phyloP scores from a whole-genome alignment of 192 early-diverging fungal genomes.

The Oehlia diaphana region DNA sequence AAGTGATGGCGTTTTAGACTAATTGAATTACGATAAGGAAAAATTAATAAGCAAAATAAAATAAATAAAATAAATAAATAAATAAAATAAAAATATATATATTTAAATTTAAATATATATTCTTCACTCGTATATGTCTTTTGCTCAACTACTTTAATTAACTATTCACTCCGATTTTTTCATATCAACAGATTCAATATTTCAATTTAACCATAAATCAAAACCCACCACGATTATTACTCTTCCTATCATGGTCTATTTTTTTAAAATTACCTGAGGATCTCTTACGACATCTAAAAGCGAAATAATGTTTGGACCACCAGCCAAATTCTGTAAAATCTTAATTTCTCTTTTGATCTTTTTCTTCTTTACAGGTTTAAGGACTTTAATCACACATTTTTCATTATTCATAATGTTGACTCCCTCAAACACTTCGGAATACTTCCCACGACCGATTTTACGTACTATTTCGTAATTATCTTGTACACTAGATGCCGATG shows the following conservation, averaged over 20 bases:
- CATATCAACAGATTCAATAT: neutral
- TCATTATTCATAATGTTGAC: slow-evolving; percentile 82
- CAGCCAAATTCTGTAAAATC: slow-evolving; percentile 95
- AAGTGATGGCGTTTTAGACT: slow-evolving; percentile 95
- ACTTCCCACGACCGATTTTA: slow-evolving; percentile 98
- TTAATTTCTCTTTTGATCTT: slow-evolving; percentile 99
- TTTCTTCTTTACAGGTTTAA: slow-evolving; percentile 99
- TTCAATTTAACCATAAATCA: neutral
- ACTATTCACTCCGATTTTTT: neutral
- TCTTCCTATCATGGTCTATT: neutral
- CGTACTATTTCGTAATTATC: slow-evolving; percentile 98
- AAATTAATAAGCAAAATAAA: neutral
- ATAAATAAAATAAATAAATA: too few species aligned
- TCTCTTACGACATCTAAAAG: slow-evolving; percentile 95
- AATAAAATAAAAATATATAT: neutral
- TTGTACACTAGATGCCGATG: slow-evolving; percentile 60
- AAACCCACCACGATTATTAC: neutral
- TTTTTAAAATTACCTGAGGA: slow-evolving; percentile 64
- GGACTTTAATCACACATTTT: slow-evolving; percentile 97
- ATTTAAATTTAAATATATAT: neutral
- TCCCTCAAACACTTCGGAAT: slow-evolving; percentile 99
- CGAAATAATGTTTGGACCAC: slow-evolving; percentile 90
- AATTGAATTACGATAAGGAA: slow-evolving; percentile 6
- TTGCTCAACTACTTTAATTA: too few species aligned
- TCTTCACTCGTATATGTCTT: too few species aligned